Conservation (phyloP, 2,329 filamentous ascomycete genomes). For the Colletotrichum sp. region DNA sequence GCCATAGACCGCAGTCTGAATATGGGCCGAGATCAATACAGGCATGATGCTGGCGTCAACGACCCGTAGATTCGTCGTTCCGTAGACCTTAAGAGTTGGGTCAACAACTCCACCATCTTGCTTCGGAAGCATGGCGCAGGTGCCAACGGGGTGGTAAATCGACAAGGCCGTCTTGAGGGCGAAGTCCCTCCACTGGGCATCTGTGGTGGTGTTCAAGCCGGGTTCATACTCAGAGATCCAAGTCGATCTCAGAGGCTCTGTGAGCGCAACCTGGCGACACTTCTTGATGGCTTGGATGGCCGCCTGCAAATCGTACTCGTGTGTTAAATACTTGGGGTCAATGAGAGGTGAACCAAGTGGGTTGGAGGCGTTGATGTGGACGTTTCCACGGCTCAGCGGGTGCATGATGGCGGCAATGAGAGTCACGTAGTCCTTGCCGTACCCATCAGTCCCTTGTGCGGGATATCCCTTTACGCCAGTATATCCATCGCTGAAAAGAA, state of each 20-base stretch:
- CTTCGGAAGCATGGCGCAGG: constrained; percentile 50
- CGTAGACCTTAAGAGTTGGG: constrained; percentile 48
- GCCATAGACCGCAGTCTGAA: constrained; percentile 58
- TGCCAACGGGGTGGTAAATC: constrained; percentile 47
- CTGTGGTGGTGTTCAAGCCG: constrained; percentile 22
- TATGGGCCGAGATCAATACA: constrained; percentile 49
- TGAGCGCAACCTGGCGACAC: constrained; percentile 30
- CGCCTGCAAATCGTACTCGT: constrained; percentile 26
- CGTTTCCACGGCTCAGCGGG: constrained; percentile 32
- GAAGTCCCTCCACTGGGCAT: constrained; percentile 22
- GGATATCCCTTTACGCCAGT: constrained; percentile 42
- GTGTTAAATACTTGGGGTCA: constrained; percentile 32
- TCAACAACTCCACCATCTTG: constrained; percentile 51
- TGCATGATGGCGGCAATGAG: constrained; percentile 32
- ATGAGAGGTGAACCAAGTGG: constrained; percentile 32
- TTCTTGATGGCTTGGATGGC: constrained; percentile 34
- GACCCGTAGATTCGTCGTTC: constrained; percentile 50
- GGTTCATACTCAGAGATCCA: constrained; percentile 38
- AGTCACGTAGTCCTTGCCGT: constrained; percentile 32
- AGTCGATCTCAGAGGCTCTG: constrained; percentile 31
- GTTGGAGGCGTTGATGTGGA: constrained; percentile 37
- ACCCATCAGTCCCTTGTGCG: constrained; percentile 24
- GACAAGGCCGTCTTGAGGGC: constrained; percentile 18
- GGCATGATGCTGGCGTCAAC: constrained; percentile 55
- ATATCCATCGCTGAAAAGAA: constrained; percentile 51